phyloP scores from a whole-genome alignment of 176 grass and related monocot genomes.

The Poa pratensis region DNA sequence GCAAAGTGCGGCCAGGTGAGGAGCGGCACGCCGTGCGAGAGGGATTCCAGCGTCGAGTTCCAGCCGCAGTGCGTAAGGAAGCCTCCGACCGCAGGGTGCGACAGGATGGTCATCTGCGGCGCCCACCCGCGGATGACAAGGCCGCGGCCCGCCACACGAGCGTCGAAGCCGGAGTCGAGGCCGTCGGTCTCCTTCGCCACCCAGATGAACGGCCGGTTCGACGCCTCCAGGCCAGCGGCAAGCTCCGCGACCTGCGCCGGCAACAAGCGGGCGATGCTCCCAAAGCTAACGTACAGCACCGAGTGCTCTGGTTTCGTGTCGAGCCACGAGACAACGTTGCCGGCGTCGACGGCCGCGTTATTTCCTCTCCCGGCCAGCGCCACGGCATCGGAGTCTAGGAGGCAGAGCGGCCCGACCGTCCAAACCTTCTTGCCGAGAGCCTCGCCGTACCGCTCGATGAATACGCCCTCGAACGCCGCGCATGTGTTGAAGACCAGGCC shows the following conservation, averaged over 20 bases:
- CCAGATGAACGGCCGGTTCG: constrained; percentile 53
- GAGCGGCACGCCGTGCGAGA: constrained; percentile 41
- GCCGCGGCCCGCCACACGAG: constrained; percentile 11
- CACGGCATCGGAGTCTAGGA: background rate
- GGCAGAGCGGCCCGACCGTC: background rate
- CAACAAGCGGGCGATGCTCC: constrained; percentile 38
- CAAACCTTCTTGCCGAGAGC: background rate
- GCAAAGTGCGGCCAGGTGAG: constrained; percentile 40
- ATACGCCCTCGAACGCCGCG: background rate
- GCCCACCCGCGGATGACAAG: constrained; percentile 53
- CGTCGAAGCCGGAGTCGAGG: constrained; percentile 30
- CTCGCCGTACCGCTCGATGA: constrained; percentile 22
- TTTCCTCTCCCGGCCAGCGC: constrained; percentile 22
- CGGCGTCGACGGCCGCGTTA: background rate
- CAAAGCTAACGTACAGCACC: constrained; percentile 64
- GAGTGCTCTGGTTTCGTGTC: constrained; percentile 16
- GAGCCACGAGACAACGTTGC: constrained; percentile 36
- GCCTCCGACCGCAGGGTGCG: constrained; percentile 50
- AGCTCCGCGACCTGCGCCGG: constrained; percentile 53
- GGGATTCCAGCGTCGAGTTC: constrained; percentile 71
- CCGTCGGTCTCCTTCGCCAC: constrained; percentile 32
- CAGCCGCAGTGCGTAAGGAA: constrained; percentile 87
- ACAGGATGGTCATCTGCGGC: constrained; percentile 57
- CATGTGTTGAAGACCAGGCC: constrained; percentile 44
- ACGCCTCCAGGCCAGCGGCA: constrained; percentile 52